Conservation (phyloP, 257 asterid species). For the Marsdenia floribunda region DNA sequence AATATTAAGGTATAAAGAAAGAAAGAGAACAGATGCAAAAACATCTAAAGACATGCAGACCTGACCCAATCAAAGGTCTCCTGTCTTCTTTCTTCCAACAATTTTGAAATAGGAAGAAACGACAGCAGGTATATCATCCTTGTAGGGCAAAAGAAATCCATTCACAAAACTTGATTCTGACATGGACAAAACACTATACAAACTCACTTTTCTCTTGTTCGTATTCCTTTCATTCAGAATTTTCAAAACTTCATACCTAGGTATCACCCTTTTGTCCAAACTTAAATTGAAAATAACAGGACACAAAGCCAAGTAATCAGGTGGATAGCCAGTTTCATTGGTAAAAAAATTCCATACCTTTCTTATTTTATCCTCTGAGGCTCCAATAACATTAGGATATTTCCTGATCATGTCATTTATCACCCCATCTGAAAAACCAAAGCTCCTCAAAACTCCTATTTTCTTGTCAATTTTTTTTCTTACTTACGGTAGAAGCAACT, state of each 20-base stretch:
- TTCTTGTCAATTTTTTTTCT: slow-evolving; percentile 6
- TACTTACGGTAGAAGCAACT: neutral
- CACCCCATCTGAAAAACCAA: slow-evolving; percentile 13
- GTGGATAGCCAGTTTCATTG: slow-evolving; percentile 9
- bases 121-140: slow-evolving; percentile 14
- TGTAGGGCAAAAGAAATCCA: slow-evolving; percentile 3
- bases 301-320: slow-evolving; percentile 9
- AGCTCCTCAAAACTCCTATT: slow-evolving; percentile 10
- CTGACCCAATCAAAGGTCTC: neutral
- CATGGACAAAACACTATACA: neutral
- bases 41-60: neutral
- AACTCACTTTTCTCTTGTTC: neutral
- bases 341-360: slow-evolving; percentile 9
- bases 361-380: slow-evolving; percentile 9
- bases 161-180: slow-evolving; percentile 9
- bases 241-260: slow-evolving; percentile 15
- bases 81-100: neutral
- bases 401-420: neutral
- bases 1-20: neutral
- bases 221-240: slow-evolving; percentile 1
- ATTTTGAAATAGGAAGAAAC: slow-evolving; percentile 1
- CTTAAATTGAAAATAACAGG: neutral
- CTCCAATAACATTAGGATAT: neutral
- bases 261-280: slow-evolving; percentile 19
- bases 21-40: neutral